Evolutionary conservation across 2,329 filamentous ascomycete species (phyloP).

Genomic region (Aspergillus pseudonomiae): DNA sequence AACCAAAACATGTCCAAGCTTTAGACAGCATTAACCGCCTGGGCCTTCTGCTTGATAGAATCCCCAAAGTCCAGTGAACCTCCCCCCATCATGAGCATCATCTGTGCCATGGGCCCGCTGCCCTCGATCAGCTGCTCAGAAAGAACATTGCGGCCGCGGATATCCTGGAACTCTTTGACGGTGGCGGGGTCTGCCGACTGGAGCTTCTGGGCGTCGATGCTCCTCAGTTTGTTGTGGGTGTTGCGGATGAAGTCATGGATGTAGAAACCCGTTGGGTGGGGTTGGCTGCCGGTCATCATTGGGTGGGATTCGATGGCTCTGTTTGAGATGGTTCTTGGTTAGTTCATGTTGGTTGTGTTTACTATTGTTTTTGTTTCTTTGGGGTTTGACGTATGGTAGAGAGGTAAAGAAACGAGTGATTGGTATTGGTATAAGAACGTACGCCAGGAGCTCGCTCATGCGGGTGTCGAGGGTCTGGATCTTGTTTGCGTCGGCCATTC

Average conservation of each 20-base stretch:
- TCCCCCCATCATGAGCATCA: constrained; percentile 35
- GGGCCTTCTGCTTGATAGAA: constrained; percentile 29
- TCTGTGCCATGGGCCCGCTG: constrained; percentile 23
- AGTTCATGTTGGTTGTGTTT: neutral
- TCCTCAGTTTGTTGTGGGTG: constrained; percentile 55
- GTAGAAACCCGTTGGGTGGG: constrained; percentile 48
- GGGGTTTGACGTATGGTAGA: neutral
- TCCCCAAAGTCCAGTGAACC: constrained; percentile 32
- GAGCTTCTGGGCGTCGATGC: constrained; percentile 29
- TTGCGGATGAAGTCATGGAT: constrained; percentile 71
- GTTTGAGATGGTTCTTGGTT: neutral
- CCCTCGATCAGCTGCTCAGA: constrained; percentile 31
- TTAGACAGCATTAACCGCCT: constrained; percentile 12
- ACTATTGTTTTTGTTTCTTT: neutral
- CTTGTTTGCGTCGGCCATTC: constrained; percentile 21
- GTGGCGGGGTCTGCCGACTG: constrained; percentile 24
- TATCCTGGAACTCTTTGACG: constrained; percentile 22
- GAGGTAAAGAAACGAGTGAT: neutral
- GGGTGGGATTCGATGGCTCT: constrained; percentile 37
- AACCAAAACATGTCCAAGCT: neutral
- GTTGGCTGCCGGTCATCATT: constrained; percentile 33
- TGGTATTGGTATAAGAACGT: constrained; percentile 12
- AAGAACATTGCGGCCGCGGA: constrained; percentile 34
- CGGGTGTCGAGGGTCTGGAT: constrained; percentile 21
- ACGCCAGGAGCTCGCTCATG: constrained; percentile 27